Evolutionary conservation across 768 basidiomycete species (phyloP).

Genomic region (Megacollybia marginata): DNA sequence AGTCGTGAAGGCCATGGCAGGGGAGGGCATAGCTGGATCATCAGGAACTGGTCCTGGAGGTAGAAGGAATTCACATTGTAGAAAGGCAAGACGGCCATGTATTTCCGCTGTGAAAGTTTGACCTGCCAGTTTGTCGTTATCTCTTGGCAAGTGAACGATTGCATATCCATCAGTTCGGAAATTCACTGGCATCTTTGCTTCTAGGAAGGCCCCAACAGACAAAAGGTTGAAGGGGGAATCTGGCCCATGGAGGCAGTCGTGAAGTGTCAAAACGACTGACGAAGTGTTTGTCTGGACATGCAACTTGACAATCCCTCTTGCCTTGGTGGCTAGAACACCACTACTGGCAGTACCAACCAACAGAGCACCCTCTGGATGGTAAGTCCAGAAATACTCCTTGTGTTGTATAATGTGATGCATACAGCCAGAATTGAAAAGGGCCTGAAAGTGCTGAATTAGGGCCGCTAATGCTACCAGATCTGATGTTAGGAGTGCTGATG

Average conservation of each 20-base stretch:
- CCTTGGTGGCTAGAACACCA: not conserved
- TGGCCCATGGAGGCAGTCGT: not conserved
- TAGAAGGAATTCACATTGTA: no score
- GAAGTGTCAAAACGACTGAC: not conserved
- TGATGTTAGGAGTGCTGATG: no score
- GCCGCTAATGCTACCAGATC: not conserved
- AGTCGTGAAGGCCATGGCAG: no score
- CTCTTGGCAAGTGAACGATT: no score
- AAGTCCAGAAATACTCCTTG: not conserved
- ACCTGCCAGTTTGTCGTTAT: no score
- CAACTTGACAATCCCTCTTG: not conserved
- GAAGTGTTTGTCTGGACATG: not conserved
- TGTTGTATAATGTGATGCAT: not conserved
- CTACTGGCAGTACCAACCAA: not conserved
- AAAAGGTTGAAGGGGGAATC: not conserved
- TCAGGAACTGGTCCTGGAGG: no score
- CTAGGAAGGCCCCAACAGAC: no score
- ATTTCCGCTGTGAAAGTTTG: no score
- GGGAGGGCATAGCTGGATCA: no score
- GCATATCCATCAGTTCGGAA: no score
- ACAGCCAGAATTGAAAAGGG: not conserved
- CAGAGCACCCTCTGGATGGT: not conserved
- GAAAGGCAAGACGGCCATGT: no score
- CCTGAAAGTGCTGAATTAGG: not conserved
- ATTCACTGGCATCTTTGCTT: no score